Base-by-base conservation (phyloP, 2,329 filamentous ascomycete genomes). In the Penicillium sp. region DNA sequence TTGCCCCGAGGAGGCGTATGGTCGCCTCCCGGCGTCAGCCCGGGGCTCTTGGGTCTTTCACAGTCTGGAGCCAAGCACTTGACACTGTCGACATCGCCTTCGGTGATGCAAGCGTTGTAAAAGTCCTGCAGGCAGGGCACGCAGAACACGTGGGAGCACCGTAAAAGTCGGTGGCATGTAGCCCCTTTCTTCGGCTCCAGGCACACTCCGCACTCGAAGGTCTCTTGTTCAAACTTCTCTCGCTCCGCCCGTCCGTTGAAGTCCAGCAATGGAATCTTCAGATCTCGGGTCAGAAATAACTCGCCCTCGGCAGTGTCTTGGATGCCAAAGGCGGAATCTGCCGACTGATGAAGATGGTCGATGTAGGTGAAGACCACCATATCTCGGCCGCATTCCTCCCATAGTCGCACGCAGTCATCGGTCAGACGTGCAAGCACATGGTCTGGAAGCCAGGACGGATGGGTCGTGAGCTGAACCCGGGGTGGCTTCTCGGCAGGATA, bases 91-190 rank as follows among this genome's bases (percentile, higher is more conserved):
- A 98, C 75, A 59, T 94, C 85, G 1, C 93, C 93, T 62, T 94
- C 88, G 0, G 76, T 82, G 59, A 98, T 96, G 56, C 88, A 90
- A 54, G 83, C 84, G 57, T 85, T 88, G 76, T 95, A 97, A 58
- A 91, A 96, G 59, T 91, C 88, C 53, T 88, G 85, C 3, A 98
- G 75, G 62, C 93, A 98, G n/a, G 81, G 69, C 13, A 85, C 73
- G 67, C 93, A 98, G 64, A 97, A 98, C 34, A 97, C 89, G 65
- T 98, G 91, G 0, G 82, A 83, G 66, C 93, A 98, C 49, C 85
- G 82, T 39, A 86, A 70, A 77, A 97, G 84, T 37, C 82, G 81
- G 70, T 97, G 86, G 66, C 93, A 97, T 9, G 76, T 79, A 0
- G 74, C 70, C 1, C 93, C 93, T 66, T 94, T 96, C 68, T 95